phyloP scores from a whole-genome alignment of 306 rosid genomes.

The Rosa lucieae region DNA sequence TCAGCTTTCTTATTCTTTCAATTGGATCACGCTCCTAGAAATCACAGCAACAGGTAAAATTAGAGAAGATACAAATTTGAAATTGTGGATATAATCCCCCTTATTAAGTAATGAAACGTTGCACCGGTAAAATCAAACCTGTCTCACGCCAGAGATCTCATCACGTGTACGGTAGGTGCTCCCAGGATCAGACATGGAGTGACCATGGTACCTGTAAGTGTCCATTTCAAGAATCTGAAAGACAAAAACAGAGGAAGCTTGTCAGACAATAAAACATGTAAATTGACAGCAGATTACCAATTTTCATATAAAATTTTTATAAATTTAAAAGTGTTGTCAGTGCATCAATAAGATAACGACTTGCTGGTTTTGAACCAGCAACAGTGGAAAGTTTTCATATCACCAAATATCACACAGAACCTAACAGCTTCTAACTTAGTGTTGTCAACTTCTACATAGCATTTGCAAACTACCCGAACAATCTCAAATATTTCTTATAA shows the following conservation, averaged over 20 bases:
- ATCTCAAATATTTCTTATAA: not conserved
- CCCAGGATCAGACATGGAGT: conserved; percentile 99
- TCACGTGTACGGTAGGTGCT: conserved; percentile 98
- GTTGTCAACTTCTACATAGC: not conserved
- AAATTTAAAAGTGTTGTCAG: not conserved
- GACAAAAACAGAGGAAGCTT: conserved; percentile 25
- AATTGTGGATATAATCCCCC: not conserved
- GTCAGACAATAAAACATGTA: conserved; percentile 18
- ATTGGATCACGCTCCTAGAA: conserved; percentile 94
- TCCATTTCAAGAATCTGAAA: conserved; percentile 96
- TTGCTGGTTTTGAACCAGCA: not conserved
- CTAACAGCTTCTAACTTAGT: not conserved
- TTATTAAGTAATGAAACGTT: not conserved
- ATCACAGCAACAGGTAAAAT: conserved; percentile 17
- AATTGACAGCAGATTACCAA: conserved; percentile 13
- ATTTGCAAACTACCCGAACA: not conserved
- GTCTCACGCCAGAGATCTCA: conserved; percentile 94
- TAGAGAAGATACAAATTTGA: conserved; percentile 8
- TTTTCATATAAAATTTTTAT: not conserved
- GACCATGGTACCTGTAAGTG: conserved; percentile 97
- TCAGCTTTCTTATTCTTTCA: conserved; percentile 86
- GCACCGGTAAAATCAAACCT: conserved; percentile 45
- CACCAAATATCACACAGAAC: not conserved
- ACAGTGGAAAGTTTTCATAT: not conserved
- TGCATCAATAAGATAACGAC: not conserved